Evolutionary conservation across 345 rosid species (phyloP), one percentile per base, ranked within the genome.

Genomic region (Leavenworthia alabamica): DNA sequence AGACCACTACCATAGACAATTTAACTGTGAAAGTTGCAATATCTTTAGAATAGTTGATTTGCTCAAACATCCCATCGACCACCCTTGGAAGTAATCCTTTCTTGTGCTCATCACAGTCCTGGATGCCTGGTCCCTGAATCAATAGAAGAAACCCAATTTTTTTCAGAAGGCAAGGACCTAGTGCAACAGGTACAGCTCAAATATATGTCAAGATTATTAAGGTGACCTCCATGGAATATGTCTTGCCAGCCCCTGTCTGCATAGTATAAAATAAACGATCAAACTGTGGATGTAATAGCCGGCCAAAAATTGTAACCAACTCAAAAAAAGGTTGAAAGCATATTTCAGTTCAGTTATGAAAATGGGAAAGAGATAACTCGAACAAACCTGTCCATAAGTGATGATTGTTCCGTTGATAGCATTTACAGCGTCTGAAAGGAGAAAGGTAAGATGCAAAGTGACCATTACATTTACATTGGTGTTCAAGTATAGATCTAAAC

Each of bases 161-260:
- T 14, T 24, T 19, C 22, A 27, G 39, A 49, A 14, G 20, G 16
- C 15, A 26, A 28, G 62, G 27, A 46, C 36, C 9, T 39, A 36
- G 11, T 12, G 29, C 15, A 15, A 45, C 40, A 27, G 42, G n/a
- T n/a, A 46, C 35, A 54, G 9, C 19, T 45, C 43, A 57, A 26
- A 42, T 12, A 35, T 65, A 37, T 14, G 20, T 42, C 13, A 46
- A 49, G 35, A 28, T 8, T 24, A 32, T 52, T 47, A 9, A 31
- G 14, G 49, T 60, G 48, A 88, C 96, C 96, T 91, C 96, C 85
- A 86, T 88, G 77, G 83, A 78, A 51, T 79, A 86, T 6, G 96
- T 91, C 85, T 91, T 88, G 67, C 90, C 96, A 29, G 96, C 98
- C 62, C 96, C 96, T 12, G 98, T 91, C 98, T 84, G 90, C 62